phyloP scores from a whole-genome alignment of 164 flowering plant genomes.

The Tetracentron sinense region DNA sequence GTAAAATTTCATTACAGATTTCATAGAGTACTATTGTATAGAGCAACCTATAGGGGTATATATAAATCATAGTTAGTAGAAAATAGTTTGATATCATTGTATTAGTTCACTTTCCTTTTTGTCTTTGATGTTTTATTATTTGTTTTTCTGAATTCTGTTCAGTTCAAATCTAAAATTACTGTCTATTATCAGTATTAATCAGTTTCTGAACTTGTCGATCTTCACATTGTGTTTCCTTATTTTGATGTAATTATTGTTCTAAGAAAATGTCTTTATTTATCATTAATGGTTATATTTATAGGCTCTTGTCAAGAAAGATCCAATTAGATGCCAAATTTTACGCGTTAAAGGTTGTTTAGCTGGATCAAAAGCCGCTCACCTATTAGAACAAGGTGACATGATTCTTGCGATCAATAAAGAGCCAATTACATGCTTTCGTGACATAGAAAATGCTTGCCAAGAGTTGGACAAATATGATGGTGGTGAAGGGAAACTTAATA shows the following conservation, averaged over 20 bases:
- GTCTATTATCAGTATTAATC: background rate
- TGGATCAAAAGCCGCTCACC: slow-evolving; percentile 81
- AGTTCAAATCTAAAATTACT: background rate
- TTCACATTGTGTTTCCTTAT: background rate
- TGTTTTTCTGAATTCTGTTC: background rate
- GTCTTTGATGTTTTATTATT: background rate
- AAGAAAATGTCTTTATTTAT: background rate
- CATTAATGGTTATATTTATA: slow-evolving; percentile 7
- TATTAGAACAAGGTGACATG: slow-evolving; percentile 92
- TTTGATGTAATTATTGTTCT: background rate
- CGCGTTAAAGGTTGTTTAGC: slow-evolving; percentile 95
- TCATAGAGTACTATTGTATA: no score
- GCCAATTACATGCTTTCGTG: slow-evolving; percentile 81
- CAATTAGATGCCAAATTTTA: slow-evolving; percentile 80
- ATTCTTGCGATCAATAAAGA: slow-evolving; percentile 75
- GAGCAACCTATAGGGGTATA: no score
- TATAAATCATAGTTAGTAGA: no score
- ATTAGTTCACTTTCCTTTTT: background rate
- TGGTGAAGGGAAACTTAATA: slow-evolving; percentile 46
- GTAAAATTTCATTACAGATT: no score
- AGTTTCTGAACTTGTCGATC: no score
- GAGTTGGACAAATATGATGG: slow-evolving; percentile 45
- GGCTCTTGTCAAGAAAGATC: slow-evolving; percentile 95
- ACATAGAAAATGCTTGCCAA: slow-evolving; percentile 84
- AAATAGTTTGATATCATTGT: no score